Evolutionary conservation across 2,329 filamentous ascomycete species (phyloP), one percentile per base, ranked within the genome.

Genomic region (Colletotrichum kahawae): DNA sequence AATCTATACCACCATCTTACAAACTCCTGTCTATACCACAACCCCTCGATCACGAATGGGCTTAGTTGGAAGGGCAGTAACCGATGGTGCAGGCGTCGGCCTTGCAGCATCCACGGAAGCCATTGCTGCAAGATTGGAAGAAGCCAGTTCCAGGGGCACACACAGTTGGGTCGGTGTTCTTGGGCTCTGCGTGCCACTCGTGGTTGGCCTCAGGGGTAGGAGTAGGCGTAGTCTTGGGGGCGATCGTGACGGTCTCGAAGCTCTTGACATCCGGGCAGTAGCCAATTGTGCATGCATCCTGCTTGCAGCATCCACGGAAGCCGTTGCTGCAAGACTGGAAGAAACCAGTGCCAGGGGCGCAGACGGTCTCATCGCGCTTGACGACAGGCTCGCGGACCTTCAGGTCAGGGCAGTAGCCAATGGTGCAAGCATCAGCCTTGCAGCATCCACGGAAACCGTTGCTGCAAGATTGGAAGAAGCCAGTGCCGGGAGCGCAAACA

Each of bases 111-210:
- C 74, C 74, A 18, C 67, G 63, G 67, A 76, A 76, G 8, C 71
- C 71, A 62, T 69, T 74, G 43, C 57, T 56, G 74, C 74, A 76
- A 4, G 67, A 62, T 63, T 76, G 74, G 54, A 74, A 76, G 74
- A 70, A 76, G 1, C 74, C 74, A 13, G 36, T 70, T 5, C 71
- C 71, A 18, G 74, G 64, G 3, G 70, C 57, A 54, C 74, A 76
- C 43, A 74, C 70, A 18, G 74, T 70, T 7, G 64, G 64, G 21
- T 74, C 74, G 16, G 62, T 63, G 12, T 33, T 51, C n/a, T 57
- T 60, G 63, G 70, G 33, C 29, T 63, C 36, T 12, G 69, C 9
- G 24, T 36, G 38, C 34, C 60, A 36, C 27, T 63, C 60, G 27
- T 66, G 60, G 31, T 56, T 31, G n/a, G 67, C n/a, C 54, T 57